Evolutionary conservation across 2,329 filamentous ascomycete species (phyloP), one percentile per base, ranked within the genome.

Genomic region (Cordyceps tenuipes): DNA sequence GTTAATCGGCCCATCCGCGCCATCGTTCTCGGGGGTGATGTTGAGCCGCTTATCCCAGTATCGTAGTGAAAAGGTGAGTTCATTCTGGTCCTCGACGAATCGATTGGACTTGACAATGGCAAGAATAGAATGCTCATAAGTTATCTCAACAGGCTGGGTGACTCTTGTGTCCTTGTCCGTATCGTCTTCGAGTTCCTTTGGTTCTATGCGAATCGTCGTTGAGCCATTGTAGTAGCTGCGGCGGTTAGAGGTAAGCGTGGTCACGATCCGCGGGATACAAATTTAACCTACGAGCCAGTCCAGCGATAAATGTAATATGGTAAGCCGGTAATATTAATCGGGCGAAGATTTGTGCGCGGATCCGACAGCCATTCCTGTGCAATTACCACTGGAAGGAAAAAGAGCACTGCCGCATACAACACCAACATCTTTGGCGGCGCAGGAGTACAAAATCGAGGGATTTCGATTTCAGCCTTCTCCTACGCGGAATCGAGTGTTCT

Each of bases 161-260:
- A 57, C 8, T 10, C 31, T 49, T 29, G 54, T 57, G 10, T 57
- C 44, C 15, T 57, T 49, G 34, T 57, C 31, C 0, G 44, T 49
- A 6, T 26, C 5, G 5, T 57, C 44, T 41, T 57, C 44, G 29
- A 57, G 49, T 1, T 57, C 54, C 15, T 26, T 31, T 26, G 54
- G 54, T 21, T 57, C 54, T 39, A 57, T 57, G 8, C 44, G 43
- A 19, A 57, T 57, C 5, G 54, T 57, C 5, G 44, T 48, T 13
- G 54, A 57, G 44, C 54, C 54, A 12, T 57, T 57, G 54, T 57
- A 57, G 54, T 57, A 57, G 19, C 54, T 57, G 5, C 29, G 26
- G 41, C 15, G 41, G 19, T n/a, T 17, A 17, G 41, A 17, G 15
- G 41, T 5, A 19, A 17, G 41, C 15, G 15, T 15, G 15, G 41